Evolutionary conservation across 2,329 filamentous ascomycete genomes (phyloP), one percentile per base, ranked within the genome.

Genomic region (Aciculosporium take): DNA sequence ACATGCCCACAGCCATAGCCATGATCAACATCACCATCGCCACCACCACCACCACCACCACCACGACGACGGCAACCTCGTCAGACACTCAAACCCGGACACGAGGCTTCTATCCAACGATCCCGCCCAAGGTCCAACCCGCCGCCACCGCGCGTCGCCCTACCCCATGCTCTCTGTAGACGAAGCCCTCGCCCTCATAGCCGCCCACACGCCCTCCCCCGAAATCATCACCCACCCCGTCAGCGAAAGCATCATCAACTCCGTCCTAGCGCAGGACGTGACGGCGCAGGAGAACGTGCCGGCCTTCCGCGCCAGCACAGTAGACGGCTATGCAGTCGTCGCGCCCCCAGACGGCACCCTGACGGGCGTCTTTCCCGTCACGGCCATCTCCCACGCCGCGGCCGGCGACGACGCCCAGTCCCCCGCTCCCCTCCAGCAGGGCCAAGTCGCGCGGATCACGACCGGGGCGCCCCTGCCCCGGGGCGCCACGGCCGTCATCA

Each of bases 281-380:
- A 74, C 68, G 30, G 86, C 91, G 0, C 64, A 64, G 4, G 89
- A 95, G 56, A 76, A 81, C 7, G 91, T 98, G 0, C 91, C 91
- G 0, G 91, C 89, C 0, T 98, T 94, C 62, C 72, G 87, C 44
- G 91, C 91, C 15, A 96, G 89, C 56, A 96, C 95, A 31, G 91
- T 98, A 1, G 91, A 98, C 58, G 91, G 91, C 1, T 98, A 98
- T 55, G 91, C 91, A 2, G 74, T 94, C 0, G 77, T 88, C 29
- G 80, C 76, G 5, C 71, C 72, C 40, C 63, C 65, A 24, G 67
- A 76, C 31, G 76, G 72, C 0, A 76, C 72, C 37, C 73, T 84
- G 37, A 84, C 81, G 51, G 88, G 89, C 0, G 64, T 80, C 1
- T 96, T 91, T 54, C 87, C 89, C 0, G 89, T 98, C 12, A 79